Conservation (phyloP, 768 basidiomycete genomes). For the Chalciporus piperatus region DNA sequence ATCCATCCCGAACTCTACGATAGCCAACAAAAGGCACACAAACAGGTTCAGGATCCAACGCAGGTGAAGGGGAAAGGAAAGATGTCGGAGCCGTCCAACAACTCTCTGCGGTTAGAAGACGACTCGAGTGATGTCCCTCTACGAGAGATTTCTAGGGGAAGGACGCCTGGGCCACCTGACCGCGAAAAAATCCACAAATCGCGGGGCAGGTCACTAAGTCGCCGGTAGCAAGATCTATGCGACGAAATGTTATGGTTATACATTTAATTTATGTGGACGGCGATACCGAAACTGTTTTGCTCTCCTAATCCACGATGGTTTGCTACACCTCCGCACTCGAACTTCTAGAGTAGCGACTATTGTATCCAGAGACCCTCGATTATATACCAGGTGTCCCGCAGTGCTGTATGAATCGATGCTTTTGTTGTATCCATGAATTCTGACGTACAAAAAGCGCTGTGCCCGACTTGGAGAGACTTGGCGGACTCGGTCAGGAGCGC, state of each 20-base stretch:
- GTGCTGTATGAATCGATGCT: conserved; percentile 15
- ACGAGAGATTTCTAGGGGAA: conserved; percentile 17
- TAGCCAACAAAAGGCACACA: conserved; percentile 5
- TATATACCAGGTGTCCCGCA: conserved; percentile 18
- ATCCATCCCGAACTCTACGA: conserved; percentile 5
- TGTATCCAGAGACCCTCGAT: conserved; percentile 12
- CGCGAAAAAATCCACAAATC: conserved; percentile 13
- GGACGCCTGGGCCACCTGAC: conserved; percentile 26
- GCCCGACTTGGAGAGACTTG: too few relatives aligned
- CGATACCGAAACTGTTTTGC: conserved; percentile 6
- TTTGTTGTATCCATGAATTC: conserved; percentile 6
- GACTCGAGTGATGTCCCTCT: conserved; percentile 6
- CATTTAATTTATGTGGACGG: conserved; percentile 9
- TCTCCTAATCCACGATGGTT: neutral
- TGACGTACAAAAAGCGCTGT: too few relatives aligned
- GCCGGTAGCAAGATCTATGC: conserved; percentile 16
- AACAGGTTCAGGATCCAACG: conserved; percentile 5
- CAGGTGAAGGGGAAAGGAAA: conserved; percentile 19
- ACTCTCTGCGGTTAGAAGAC: conserved; percentile 13
- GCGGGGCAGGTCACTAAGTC: conserved; percentile 21
- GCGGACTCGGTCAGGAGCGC: too few relatives aligned
- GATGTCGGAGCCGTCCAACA: neutral
- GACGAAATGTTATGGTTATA: conserved; percentile 4
- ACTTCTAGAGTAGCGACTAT: conserved; percentile 1
- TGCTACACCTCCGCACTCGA: neutral